Evolutionary conservation across 2,329 filamentous ascomycete species (phyloP), one percentile per base, ranked within the genome.

Genomic region (Fusarium sp.): DNA sequence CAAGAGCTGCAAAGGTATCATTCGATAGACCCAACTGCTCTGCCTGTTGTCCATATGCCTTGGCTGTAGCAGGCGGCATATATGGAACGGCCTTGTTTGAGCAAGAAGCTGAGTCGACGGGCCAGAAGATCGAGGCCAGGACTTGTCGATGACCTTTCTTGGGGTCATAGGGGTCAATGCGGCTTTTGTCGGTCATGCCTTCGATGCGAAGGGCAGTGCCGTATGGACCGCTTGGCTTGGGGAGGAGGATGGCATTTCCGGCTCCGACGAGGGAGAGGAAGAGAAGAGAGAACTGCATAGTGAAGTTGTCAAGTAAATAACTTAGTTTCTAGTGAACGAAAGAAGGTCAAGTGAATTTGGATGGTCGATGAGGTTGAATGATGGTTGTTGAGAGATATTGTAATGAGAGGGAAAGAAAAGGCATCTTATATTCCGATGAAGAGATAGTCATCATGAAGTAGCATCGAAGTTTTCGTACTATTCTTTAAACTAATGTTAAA

Each of bases 1-100:
- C 59, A 1, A 82, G 65, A 4, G 52, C 50, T 3, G 71, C 49
- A 47, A 81, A 82, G 0, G 80, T 78, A 7, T 77, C 75, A 5
- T 78, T 78, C 3, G 80, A 74, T 6, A 83, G 64, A 9, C 81
- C 81, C 9, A 78, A 9, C 7, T 53, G 33, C 3, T 66, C 66
- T 1, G 74, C 80, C 25, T 74, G 66, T 6, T 65, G 36, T 3
- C 79, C 80, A 31, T 82, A 81, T 1, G 53, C 67, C 7, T 74
- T 68, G 1, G 81, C 80, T 0, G 81, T 79, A 0, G 67, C 66
- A 0, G 80, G 79, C 0, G 80, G 77, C 81, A 83, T 82, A 70
- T 83, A 83, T 4, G 80, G 70, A 0, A 77, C 61, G 0, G 25
- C 64, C 18, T 68, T 29, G 7, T 33, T 49, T 2, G 57, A 59